Base-by-base conservation (phyloP, 1,284 basidiomycete species). In the Athelia psychrophila region DNA sequence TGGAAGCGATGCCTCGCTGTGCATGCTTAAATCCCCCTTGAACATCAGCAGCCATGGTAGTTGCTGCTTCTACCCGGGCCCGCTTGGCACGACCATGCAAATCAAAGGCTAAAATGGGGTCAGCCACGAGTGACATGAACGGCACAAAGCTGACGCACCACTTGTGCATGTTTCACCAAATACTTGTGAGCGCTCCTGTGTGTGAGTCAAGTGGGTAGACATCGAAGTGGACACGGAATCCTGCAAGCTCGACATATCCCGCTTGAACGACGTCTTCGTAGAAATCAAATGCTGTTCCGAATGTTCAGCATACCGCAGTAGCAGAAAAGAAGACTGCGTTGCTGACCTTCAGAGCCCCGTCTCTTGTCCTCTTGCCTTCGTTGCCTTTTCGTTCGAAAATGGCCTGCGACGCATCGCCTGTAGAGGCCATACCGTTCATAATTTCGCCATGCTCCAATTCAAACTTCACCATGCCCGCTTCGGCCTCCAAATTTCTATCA, bases 41-140 rank as follows among this genome's bases (percentile, higher is more conserved):
- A 25, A 81, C 62, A 33, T 82, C 78, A 2, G 69, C 64, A 24
- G 68, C 68, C 60, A 88, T 67, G 3, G 72, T 61, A 42, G 75
- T 69, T 18, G 79, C 82, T 10, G 76, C 74, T 49, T 90, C 86
- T 3, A 85, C 62, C 23, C 89, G 78, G 32, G 82, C 81, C 50
- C 83, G 77, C 64, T 92, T 92, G 13, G 81, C 78, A 51, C 80
- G 76, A 40, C 72, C 69, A 58, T 86, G 72, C 51, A 79, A 74
- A 55, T 88, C 81, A 56, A 88, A 77, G 23, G 80, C 86, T 85
- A 55, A 38, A 30, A 19, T 45, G 32, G 48, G 51, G 50, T 20
- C 44, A 42, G 20, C 6, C 46, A 49, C 51, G 10, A 54, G 36
- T 47, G 54, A 45, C 47, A n/a, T 47, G 15, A 25, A 27, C 6